Evolutionary conservation across 2,329 filamentous ascomycete genomes (phyloP).

Genomic region (Aspergillus caelatus): DNA sequence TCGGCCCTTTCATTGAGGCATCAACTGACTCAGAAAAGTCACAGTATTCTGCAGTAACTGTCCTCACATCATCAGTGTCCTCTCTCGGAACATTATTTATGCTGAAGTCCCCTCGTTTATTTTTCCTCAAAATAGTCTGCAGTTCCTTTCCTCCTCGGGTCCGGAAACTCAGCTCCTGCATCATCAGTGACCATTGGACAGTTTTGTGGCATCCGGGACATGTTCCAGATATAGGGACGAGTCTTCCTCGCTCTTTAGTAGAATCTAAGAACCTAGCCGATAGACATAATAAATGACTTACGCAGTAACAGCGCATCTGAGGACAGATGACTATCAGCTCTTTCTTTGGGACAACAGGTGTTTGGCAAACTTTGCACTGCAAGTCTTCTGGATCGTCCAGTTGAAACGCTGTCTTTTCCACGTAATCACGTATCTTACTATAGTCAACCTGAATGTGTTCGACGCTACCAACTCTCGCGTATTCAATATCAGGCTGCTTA

Average conservation of each 20-base stretch:
- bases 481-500: slow-evolving; percentile 15
- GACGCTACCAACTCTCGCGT: slow-evolving; percentile 41
- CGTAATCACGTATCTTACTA: slow-evolving; percentile 48
- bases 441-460: slow-evolving; percentile 58
- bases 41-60: background rate
- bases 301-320: slow-evolving; percentile 48
- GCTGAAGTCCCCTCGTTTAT: slow-evolving; percentile 36
- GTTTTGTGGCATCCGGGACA: slow-evolving; percentile 71
- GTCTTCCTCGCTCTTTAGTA: slow-evolving; percentile 34
- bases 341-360: slow-evolving; percentile 37
- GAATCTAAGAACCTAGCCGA: slow-evolving; percentile 54
- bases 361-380: slow-evolving; percentile 55
- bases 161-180: slow-evolving; percentile 79
- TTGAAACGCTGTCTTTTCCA: slow-evolving; percentile 55
- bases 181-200: slow-evolving; percentile 74
- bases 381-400: slow-evolving; percentile 41
- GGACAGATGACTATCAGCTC: slow-evolving; percentile 57
- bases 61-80: background rate
- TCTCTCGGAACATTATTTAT: background rate
- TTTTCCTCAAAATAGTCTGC: slow-evolving; percentile 64
- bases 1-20: slow-evolving; percentile 14
- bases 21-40: background rate
- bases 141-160: slow-evolving; percentile 71
- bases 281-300: slow-evolving; percentile 61
- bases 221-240: slow-evolving; percentile 69